Conservation (phyloP, 1,284 basidiomycete species). For the Tylopilus sp. region DNA sequence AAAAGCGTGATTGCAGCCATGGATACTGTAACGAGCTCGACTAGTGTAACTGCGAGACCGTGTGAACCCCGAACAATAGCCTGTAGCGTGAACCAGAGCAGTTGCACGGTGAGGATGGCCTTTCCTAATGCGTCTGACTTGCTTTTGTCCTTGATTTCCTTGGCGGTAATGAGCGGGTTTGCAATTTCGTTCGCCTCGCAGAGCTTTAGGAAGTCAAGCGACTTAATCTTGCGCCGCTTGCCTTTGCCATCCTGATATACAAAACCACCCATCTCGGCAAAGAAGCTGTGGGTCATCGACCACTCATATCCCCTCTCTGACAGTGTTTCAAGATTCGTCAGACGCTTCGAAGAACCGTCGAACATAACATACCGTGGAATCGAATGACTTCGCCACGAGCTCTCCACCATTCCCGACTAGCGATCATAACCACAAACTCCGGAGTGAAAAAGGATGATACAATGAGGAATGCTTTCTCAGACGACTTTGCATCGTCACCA, state of each 20-base stretch:
- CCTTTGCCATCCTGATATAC: background rate
- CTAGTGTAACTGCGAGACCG: background rate
- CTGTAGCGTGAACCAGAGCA: background rate
- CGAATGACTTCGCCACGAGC: background rate
- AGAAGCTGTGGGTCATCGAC: conserved; percentile 3
- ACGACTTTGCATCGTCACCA: background rate
- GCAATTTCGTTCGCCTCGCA: conserved; percentile 1
- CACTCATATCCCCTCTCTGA: background rate
- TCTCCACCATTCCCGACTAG: background rate
- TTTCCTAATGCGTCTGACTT: background rate
- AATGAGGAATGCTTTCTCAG: background rate
- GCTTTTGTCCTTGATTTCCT: conserved; percentile 2
- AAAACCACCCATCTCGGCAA: conserved; percentile 6
- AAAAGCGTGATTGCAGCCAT: background rate
- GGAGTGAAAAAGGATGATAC: background rate
- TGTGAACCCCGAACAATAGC: background rate
- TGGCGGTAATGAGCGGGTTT: conserved; percentile 1
- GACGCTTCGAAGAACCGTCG: background rate
- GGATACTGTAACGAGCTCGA: background rate
- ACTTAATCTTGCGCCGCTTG: background rate
- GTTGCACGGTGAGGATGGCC: background rate
- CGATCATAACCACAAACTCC: background rate
- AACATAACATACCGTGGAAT: background rate
- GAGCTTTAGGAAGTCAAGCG: background rate
- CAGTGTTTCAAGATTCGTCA: background rate